These are phyloP conservation scores for Aaosphaeria pasadenensis DNA, from an alignment of 2,329 filamentous ascomycete species.

Conservation along the genomic window DNA sequence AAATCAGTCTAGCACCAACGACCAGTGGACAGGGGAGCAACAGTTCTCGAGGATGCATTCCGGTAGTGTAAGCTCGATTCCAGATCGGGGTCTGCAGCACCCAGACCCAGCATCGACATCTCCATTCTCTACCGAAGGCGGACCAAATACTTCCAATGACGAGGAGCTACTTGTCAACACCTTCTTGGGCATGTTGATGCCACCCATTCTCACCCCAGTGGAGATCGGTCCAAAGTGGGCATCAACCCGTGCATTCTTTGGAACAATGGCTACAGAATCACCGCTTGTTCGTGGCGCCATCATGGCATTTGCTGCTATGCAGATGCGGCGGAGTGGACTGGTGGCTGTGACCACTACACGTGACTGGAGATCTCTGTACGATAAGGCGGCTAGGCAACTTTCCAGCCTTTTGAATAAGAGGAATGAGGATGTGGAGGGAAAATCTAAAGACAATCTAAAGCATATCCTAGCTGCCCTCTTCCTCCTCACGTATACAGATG, in stretches of 20 bases:
- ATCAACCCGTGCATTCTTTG: slow-evolving; percentile 48
- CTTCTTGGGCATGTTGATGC: slow-evolving; percentile 49
- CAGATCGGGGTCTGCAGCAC: slow-evolving; percentile 10
- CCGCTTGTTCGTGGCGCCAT: slow-evolving; percentile 49
- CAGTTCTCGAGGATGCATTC: slow-evolving; percentile 6
- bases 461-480: slow-evolving; percentile 52
- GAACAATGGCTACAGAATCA: slow-evolving; percentile 48
- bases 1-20: not conserved
- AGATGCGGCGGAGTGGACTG: slow-evolving; percentile 36
- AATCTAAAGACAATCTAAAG: slow-evolving; percentile 24
- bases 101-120: slow-evolving; percentile 23
- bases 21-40: slow-evolving; percentile 13
- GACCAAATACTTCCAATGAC: slow-evolving; percentile 16
- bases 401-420: slow-evolving; percentile 13
- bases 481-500: slow-evolving; percentile 54
- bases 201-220: slow-evolving; percentile 53
- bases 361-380: slow-evolving; percentile 32
- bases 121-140: slow-evolving; percentile 26
- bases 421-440: slow-evolving; percentile 11
- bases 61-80: slow-evolving; percentile 11
- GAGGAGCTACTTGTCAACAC: slow-evolving; percentile 46
- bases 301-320: slow-evolving; percentile 51
- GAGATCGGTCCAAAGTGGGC: slow-evolving; percentile 54
- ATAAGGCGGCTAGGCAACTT: slow-evolving; percentile 26
- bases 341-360: slow-evolving; percentile 26